A percentile compares a stretch with the other conserved stretches of the same genome.
phyloP scores from a whole-genome alignment of 139 green algal species.

The Microglena sp. region DNA sequence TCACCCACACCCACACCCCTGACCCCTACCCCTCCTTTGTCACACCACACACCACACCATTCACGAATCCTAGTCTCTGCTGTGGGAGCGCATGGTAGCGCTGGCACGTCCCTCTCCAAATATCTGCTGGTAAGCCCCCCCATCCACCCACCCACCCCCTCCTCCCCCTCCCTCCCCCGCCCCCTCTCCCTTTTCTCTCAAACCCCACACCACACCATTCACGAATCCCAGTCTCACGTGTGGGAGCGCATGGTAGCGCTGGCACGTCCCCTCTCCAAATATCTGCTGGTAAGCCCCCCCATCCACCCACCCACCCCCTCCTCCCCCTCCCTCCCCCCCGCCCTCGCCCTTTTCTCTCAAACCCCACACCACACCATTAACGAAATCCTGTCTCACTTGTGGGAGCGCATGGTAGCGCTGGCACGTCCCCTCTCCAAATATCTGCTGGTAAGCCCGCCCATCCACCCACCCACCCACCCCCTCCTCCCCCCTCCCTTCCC shows the following conservation, averaged over 20 bases:
- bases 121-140: conserved; percentile 16
- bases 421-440: no score
- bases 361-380: no score
- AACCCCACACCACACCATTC: conserved; percentile 26
- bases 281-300: conserved; percentile 17
- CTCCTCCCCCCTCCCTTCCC: no score
- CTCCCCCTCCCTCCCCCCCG: neutral
- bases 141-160: neutral
- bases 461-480: no score
- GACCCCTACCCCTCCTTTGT: neutral
- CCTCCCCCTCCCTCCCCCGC: neutral
- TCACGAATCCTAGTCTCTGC: conserved; percentile 38
- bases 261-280: conserved; percentile 36
- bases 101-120: conserved; percentile 47
- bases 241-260: conserved; percentile 87
- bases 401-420: no score
- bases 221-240: conserved; percentile 80
- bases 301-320: neutral
- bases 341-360: neutral
- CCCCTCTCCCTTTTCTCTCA: neutral
- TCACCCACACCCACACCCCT: neutral
- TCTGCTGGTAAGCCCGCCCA: no score
- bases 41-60: neutral
- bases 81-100: conserved; percentile 87
- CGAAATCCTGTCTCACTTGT: conserved; percentile 73